Percentiles rank a stretch among this genome's conserved stretches.
These are phyloP conservation scores for Suillus weaverae DNA, from an alignment of 768 basidiomycete genomes.

Conservation along the genomic window DNA sequence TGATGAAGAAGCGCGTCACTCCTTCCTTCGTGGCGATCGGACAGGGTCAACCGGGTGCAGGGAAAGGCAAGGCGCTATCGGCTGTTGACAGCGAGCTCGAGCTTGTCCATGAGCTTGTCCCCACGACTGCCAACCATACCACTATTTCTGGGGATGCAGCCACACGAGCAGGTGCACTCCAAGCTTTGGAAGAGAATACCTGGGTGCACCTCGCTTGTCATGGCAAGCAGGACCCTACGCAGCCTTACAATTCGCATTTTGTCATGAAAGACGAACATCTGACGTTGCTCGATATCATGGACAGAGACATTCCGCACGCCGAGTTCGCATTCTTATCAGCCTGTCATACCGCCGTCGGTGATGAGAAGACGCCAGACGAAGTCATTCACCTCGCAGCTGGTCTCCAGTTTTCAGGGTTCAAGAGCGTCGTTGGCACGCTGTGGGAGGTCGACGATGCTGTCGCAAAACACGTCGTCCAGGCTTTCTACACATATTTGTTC, in stretches of 20 bases:
- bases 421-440: too few relatives aligned
- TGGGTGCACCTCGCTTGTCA: conserved; percentile 37
- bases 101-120: neutral
- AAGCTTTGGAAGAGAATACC: conserved; percentile 16
- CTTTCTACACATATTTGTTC: neutral
- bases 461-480: too few relatives aligned
- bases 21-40: neutral
- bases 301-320: neutral
- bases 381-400: too few relatives aligned
- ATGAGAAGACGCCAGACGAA: too few relatives aligned
- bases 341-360: neutral
- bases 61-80: neutral
- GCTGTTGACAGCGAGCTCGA: neutral
- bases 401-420: too few relatives aligned
- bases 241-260: conserved; percentile 30
- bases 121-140: neutral
- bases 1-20: neutral
- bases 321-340: neutral
- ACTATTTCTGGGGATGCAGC: conserved; percentile 15
- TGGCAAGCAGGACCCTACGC: conserved; percentile 17
- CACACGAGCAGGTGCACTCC: conserved; percentile 14
- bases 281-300: neutral
- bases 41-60: neutral
- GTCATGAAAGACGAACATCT: neutral
- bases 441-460: too few relatives aligned